Conservation (phyloP, 768 basidiomycete genomes). For the Pisolithus sp. region DNA sequence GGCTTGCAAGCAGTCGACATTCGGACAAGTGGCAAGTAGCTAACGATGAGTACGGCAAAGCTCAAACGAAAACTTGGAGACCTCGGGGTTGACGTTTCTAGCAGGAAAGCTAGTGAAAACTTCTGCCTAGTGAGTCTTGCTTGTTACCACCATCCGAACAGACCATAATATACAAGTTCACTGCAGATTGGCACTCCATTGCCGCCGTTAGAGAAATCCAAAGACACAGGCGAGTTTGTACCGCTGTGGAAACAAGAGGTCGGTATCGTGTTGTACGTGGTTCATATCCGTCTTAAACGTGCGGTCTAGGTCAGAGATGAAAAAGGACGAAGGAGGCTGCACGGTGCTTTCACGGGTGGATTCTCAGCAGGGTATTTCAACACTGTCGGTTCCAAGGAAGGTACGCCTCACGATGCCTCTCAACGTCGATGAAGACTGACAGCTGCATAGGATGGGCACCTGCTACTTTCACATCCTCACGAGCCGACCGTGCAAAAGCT, state of each 20-base stretch:
- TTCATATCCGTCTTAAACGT: constrained; percentile 15
- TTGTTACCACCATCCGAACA: not conserved
- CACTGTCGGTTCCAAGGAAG: constrained; percentile 93
- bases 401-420: constrained; percentile 31
- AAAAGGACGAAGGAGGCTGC: constrained; percentile 85
- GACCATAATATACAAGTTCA: not conserved
- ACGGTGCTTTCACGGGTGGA: constrained; percentile 97
- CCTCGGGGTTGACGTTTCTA: constrained; percentile 66
- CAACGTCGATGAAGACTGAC: not conserved
- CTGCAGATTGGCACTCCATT: constrained; percentile 86
- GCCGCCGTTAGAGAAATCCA: constrained; percentile 89
- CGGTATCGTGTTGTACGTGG: constrained; percentile 19
- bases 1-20: not conserved
- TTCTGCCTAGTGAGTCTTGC: constrained; percentile 68
- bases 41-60: constrained; percentile 40
- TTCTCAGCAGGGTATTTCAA: constrained; percentile 98
- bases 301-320: constrained; percentile 76
- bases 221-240: constrained; percentile 90
- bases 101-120: constrained; percentile 68
- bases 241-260: constrained; percentile 98
- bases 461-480: constrained; percentile 86
- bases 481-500: constrained; percentile 60
- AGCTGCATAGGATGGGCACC: constrained; percentile 80
- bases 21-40: not conserved
- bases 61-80: constrained; percentile 84